Percentiles rank a stretch among this genome's conserved stretches.
Evolutionary conservation across 179 eudicot species (phyloP).

Genomic region (Beta lomatogona): DNA sequence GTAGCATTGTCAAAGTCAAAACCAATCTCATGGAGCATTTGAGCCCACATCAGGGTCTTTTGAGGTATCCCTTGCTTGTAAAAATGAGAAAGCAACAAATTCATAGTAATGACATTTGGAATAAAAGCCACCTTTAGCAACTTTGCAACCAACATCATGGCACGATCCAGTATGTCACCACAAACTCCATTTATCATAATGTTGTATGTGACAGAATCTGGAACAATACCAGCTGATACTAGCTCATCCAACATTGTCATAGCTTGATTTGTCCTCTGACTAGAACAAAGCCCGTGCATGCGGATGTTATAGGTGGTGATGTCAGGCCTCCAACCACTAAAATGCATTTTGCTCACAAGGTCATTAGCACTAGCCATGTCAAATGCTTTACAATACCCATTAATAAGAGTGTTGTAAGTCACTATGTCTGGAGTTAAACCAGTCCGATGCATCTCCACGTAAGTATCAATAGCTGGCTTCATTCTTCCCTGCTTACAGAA

Average conservation of each 20-base stretch:
- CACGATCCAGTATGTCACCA: constrained; percentile 69
- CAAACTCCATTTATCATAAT: constrained; percentile 83
- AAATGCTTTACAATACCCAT: constrained; percentile 75
- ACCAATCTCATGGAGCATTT: constrained; percentile 59
- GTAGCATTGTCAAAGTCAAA: constrained; percentile 72
- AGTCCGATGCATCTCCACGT: constrained; percentile 56
- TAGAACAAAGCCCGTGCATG: constrained; percentile 69
- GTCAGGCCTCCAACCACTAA: constrained; percentile 77
- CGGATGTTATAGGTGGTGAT: constrained; percentile 80
- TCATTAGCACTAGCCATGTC: constrained; percentile 64
- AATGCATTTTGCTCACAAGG: constrained; percentile 51
- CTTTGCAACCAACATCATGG: constrained; percentile 80
- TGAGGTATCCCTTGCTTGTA: constrained; percentile 79
- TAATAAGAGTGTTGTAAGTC: constrained; percentile 86
- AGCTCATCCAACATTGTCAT: constrained; percentile 73
- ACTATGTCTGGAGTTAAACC: constrained; percentile 75
- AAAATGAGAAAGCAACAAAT: constrained; percentile 78
- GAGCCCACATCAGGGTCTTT: constrained; percentile 80
- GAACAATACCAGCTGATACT: constrained; percentile 69
- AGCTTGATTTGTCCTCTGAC: constrained; percentile 64
- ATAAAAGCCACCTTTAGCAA: constrained; percentile 87
- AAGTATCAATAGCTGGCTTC: constrained; percentile 67
- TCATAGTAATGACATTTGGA: constrained; percentile 75
- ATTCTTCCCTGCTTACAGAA: constrained; percentile 72
- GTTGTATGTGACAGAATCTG: constrained; percentile 83